Evolutionary conservation across 768 basidiomycete species (phyloP), one percentile per base, ranked within the genome.

Genomic region (Naematelia aurantialba): DNA sequence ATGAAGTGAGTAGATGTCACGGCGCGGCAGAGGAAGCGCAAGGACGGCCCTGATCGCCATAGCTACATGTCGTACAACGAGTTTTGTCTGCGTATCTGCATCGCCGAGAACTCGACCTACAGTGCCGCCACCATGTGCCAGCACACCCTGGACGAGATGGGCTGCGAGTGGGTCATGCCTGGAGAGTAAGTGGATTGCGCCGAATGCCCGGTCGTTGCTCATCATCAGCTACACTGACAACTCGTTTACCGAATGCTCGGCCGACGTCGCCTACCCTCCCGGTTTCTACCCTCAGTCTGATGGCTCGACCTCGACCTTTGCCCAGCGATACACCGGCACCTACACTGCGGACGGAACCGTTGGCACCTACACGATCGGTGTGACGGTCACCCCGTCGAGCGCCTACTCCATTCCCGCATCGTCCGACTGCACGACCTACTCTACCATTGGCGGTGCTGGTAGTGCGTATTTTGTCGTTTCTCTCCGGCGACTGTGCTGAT

Each of bases 211-310:
- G 27, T 22, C 19, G 27, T 5, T 58, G 22, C 21, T 21, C 3
- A 17, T 26, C 31, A 25, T 25, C 55, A 69, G 66, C 66, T 76
- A 76, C 72, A 69, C 70, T 62, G 58, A 70, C 64, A 73, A 72
- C 69, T 68, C 72, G 3, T 82, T 82, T 73, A 81, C 81, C 58
- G 63, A 65, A n/a, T 82, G 81, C 71, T 65, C 78, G 14, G 81
- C 72, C 50, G 79, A 80, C 59, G 61, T 78, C 49, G 78, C 77
- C 58, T 78, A 76, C 64, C 76, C 79, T 24, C 79, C 79, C 39
- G 79, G 79, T 44, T 58, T 80, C 59, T 81, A 81, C 71, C 76
- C 74, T 42, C 47, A 54, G 31, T 39, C 72, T 55, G 68, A 72
- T 67, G 76, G 75, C 13, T 67, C 68, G 26, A 76, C 73, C 55